Conservation (phyloP, 2,329 filamentous ascomycete genomes). For the Ceratocystis eucalypticola region DNA sequence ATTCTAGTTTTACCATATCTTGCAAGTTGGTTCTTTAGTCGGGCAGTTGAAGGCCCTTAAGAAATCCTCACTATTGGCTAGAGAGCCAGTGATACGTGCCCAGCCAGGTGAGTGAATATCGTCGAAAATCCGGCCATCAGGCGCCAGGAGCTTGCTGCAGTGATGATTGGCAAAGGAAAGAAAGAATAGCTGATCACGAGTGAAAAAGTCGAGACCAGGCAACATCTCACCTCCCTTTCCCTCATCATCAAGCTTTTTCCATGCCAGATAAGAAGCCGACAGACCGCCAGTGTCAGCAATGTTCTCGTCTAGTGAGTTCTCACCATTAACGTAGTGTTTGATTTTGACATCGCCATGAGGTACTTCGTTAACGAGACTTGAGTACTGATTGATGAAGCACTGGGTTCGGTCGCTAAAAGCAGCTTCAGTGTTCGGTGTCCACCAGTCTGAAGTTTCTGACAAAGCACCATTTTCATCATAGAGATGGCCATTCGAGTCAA, state of each 20-base stretch:
- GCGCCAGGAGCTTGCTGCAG: slow-evolving; percentile 51
- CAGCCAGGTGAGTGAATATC: slow-evolving; percentile 54
- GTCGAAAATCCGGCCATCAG: slow-evolving; percentile 42
- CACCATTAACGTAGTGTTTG: slow-evolving; percentile 50
- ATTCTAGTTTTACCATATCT: slow-evolving; percentile 47
- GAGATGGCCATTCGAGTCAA: slow-evolving; percentile 51
- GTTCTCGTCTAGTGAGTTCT: slow-evolving; percentile 53
- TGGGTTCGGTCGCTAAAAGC: slow-evolving; percentile 45
- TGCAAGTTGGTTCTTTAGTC: slow-evolving; percentile 50
- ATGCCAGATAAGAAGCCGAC: slow-evolving; percentile 48
- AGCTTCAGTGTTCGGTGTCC: slow-evolving; percentile 45
- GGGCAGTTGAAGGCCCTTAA: slow-evolving; percentile 53
- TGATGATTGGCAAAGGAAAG: slow-evolving; percentile 50
- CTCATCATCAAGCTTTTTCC: slow-evolving; percentile 43
- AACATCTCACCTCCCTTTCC: slow-evolving; percentile 37
- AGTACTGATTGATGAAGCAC: slow-evolving; percentile 57
- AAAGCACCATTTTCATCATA: slow-evolving; percentile 45
- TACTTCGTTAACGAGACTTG: slow-evolving; percentile 14
- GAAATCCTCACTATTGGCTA: slow-evolving; percentile 55
- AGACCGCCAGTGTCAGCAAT: slow-evolving; percentile 59
- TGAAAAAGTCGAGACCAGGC: slow-evolving; percentile 48
- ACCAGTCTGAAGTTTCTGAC: slow-evolving; percentile 49
- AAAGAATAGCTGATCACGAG: slow-evolving; percentile 58
- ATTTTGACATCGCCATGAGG: background rate
- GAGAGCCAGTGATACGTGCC: slow-evolving; percentile 48